Evolutionary conservation across 495 filamentous ascomycete genomes (phyloP).

Genomic region (Aspergillus cavernicola): DNA sequence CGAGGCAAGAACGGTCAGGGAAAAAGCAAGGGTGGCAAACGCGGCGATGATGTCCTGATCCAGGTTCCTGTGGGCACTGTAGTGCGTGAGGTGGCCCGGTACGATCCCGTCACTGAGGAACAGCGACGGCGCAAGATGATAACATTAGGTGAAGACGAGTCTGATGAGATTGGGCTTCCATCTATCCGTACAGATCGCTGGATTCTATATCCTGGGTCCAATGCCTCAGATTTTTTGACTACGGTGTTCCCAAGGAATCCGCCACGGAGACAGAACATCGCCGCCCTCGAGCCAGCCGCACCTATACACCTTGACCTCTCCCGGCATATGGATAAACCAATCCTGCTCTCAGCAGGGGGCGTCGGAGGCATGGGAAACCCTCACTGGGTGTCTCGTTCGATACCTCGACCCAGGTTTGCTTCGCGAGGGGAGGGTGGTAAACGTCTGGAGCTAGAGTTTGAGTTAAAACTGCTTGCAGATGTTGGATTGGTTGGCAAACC

Average conservation of each 20-base stretch:
- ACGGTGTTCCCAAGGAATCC: conserved; percentile 58
- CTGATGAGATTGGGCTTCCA: conserved; percentile 29
- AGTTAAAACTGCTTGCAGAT: conserved; percentile 92
- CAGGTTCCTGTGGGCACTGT: conserved; percentile 92
- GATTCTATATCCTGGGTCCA: conserved; percentile 75
- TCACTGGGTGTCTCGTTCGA: conserved; percentile 72
- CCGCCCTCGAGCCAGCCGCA: conserved; percentile 58
- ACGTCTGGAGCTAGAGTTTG: conserved; percentile 75
- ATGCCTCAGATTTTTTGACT: conserved; percentile 60
- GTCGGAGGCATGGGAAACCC: conserved; percentile 90
- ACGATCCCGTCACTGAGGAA: conserved; percentile 73
- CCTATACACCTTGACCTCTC: conserved; percentile 83
- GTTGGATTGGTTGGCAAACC: conserved; percentile 91
- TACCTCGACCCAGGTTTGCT: conserved; percentile 75
- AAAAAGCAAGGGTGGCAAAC: conserved; percentile 70
- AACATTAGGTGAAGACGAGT: conserved; percentile 13
- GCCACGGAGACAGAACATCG: conserved; percentile 53
- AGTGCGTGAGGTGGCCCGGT: conserved; percentile 71
- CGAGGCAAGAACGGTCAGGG: conserved; percentile 83
- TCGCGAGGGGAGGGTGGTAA: conserved; percentile 79
- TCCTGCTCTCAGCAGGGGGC: conserved; percentile 87
- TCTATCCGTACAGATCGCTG: conserved; percentile 62
- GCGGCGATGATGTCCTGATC: conserved; percentile 83
- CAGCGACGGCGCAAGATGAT: conserved; percentile 26
- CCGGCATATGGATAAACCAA: conserved; percentile 71